Percentiles rank a stretch among this genome's conserved stretches.
These are phyloP conservation scores for Monosporascus sp. DNA, from an alignment of 2,329 filamentous ascomycete genomes.

Conservation along the genomic window DNA sequence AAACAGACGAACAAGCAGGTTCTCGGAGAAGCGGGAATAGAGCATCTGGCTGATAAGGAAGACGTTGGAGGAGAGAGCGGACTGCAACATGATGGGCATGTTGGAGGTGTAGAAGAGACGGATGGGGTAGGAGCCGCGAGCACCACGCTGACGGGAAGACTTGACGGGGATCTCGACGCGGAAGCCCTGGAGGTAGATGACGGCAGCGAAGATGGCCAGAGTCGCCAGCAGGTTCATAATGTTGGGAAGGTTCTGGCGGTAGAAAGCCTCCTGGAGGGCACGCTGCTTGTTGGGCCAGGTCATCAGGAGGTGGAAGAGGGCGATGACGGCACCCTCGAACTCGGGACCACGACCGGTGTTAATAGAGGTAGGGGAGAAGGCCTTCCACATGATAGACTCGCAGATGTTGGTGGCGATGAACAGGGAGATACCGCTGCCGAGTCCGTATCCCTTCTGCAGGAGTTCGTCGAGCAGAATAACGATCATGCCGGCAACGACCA, in stretches of 20 bases:
- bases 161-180: constrained; percentile 99
- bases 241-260: constrained; percentile 98
- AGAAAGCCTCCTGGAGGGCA: constrained; percentile 97
- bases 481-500: constrained; percentile 94
- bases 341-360: constrained; percentile 99
- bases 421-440: constrained; percentile 96
- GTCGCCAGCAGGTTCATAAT: constrained; percentile 98
- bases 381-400: constrained; percentile 99
- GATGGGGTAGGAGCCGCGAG: constrained; percentile 95
- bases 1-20: constrained; percentile 93
- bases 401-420: constrained; percentile 99
- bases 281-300: constrained; percentile 99
- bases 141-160: constrained; percentile 97
- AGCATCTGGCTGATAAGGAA: constrained; percentile 99
- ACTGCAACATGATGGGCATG: constrained; percentile 99
- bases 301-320: constrained; percentile 93
- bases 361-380: constrained; percentile 97
- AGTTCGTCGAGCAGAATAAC: constrained; percentile 99
- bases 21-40: constrained; percentile 98
- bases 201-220: constrained; percentile 86
- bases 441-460: constrained; percentile 97
- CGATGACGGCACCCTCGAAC: constrained; percentile 97
- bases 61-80: constrained; percentile 95
- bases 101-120: constrained; percentile 99
- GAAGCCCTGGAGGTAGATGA: constrained; percentile 99